phyloP scores from a whole-genome alignment of 2,329 filamentous ascomycete species.

The Colletotrichum acutatum region DNA sequence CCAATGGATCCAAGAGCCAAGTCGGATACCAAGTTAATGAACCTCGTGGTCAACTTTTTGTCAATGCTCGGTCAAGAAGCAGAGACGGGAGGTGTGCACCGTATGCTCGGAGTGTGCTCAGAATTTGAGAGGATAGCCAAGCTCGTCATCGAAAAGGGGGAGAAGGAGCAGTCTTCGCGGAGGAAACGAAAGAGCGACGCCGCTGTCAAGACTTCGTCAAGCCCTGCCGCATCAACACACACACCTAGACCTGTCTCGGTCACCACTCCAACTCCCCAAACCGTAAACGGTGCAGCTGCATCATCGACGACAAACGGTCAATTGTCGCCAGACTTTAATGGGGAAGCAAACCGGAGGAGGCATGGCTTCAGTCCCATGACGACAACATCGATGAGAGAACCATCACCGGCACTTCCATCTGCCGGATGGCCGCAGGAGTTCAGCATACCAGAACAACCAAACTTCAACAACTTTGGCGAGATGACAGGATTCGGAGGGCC shows the following conservation, averaged over 20 bases:
- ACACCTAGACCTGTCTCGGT: conserved; percentile 45
- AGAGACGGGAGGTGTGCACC: conserved; percentile 88
- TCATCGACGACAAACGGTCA: conserved; percentile 27
- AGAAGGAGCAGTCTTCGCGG: conserved; percentile 82
- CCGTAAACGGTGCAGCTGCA: conserved; percentile 5
- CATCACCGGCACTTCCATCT: conserved; percentile 57
- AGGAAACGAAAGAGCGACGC: conserved; percentile 86
- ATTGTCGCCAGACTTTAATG: conserved; percentile 37
- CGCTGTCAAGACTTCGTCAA: conserved; percentile 35
- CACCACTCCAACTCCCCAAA: conserved; percentile 44
- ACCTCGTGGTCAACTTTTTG: conserved; percentile 90
- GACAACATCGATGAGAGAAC: conserved; percentile 48
- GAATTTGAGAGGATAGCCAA: conserved; percentile 96
- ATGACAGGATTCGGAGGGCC: conserved; percentile 55
- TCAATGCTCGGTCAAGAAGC: conserved; percentile 90
- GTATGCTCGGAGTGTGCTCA: conserved; percentile 93
- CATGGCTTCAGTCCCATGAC: conserved; percentile 50
- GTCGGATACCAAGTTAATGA: conserved; percentile 92
- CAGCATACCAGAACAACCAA: conserved; percentile 43
- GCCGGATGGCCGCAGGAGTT: conserved; percentile 62
- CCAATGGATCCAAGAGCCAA: conserved; percentile 88
- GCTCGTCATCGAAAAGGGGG: conserved; percentile 89
- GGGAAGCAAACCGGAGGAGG: conserved; percentile 32
- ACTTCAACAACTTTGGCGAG: conserved; percentile 58
- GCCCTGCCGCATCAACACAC: conserved; percentile 41